phyloP scores from a whole-genome alignment of 2,329 filamentous ascomycete species.

The Trichoderma endophyticum region DNA sequence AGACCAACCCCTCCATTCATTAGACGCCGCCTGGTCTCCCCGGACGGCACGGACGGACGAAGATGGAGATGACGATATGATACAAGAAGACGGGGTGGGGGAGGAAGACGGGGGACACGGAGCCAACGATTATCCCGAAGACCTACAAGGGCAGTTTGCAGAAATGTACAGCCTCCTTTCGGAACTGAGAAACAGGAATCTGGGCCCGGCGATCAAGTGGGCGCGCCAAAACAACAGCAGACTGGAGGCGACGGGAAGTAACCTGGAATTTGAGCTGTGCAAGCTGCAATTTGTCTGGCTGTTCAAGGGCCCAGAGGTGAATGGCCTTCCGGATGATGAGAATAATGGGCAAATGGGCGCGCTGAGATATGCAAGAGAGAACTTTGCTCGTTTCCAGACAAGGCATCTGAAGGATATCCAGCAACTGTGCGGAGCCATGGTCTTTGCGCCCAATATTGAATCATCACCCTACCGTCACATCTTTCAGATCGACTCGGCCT shows the following conservation, averaged over 20 bases:
- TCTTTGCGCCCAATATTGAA: constrained; percentile 70
- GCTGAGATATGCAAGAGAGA: constrained; percentile 68
- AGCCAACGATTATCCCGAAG: constrained; percentile 34
- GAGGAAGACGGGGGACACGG: constrained; percentile 26
- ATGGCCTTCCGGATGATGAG: constrained; percentile 53
- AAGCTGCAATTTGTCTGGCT: constrained; percentile 88
- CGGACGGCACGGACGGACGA: constrained; percentile 23
- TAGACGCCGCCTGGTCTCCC: constrained; percentile 20
- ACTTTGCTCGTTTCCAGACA: constrained; percentile 71
- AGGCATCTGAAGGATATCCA: constrained; percentile 78
- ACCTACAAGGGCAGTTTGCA: constrained; percentile 76
- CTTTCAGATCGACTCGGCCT: constrained; percentile 73
- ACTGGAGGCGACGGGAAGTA: constrained; percentile 80
- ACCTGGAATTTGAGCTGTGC: constrained; percentile 91
- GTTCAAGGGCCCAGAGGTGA: constrained; percentile 61
- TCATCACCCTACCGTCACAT: constrained; percentile 75
- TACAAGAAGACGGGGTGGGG: constrained; percentile 27
- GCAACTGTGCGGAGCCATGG: constrained; percentile 75
- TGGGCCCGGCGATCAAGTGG: constrained; percentile 85
- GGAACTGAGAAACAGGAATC: constrained; percentile 69
- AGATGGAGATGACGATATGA: constrained; percentile 35
- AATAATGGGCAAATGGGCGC: constrained; percentile 61
- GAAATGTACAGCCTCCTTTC: constrained; percentile 89
- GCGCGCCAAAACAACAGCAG: constrained; percentile 66
- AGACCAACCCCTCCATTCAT: constrained; percentile 30